These are phyloP conservation scores for Zygnema circumcarinatum DNA, from an alignment of 139 green algal genomes.

Conservation along the genomic window DNA sequence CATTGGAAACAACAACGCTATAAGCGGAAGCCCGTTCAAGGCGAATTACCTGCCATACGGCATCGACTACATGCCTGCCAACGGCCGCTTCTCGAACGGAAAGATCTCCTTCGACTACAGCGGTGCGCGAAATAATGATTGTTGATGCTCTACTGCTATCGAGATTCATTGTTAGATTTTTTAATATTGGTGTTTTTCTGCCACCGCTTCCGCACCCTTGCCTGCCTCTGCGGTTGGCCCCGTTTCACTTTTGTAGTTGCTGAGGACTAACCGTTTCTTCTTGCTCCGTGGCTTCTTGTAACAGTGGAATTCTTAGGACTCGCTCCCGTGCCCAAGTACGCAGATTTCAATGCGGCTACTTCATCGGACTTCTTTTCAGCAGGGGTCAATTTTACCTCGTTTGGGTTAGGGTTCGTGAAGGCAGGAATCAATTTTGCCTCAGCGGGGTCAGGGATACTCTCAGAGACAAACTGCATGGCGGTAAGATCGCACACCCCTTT, in stretches of 20 bases:
- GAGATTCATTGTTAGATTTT: no score
- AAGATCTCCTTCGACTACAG: slow-evolving; percentile 19
- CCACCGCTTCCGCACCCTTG: no score
- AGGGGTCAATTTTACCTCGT: no score
- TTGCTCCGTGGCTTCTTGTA: neutral
- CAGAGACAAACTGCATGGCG: neutral
- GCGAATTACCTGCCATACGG: slow-evolving; percentile 28
- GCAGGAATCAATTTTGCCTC: neutral
- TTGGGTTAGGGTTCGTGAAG: no score
- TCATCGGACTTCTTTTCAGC: neutral
- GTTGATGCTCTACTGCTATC: neutral
- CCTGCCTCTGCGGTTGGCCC: neutral
- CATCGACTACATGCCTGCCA: slow-evolving; percentile 26
- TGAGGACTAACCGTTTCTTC: neutral
- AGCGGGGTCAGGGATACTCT: neutral
- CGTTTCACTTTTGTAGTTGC: neutral
- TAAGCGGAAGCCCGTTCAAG: neutral
- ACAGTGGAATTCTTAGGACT: neutral
- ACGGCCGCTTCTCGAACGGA: slow-evolving; percentile 15
- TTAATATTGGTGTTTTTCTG: neutral
- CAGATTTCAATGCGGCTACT: neutral
- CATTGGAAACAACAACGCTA: slow-evolving; percentile 13
- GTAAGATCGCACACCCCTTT: no score
- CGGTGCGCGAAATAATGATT: neutral
- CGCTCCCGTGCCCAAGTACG: neutral